Evolutionary conservation across 441 rosid species (phyloP).

Genomic region (Euphorbia celastroides): DNA sequence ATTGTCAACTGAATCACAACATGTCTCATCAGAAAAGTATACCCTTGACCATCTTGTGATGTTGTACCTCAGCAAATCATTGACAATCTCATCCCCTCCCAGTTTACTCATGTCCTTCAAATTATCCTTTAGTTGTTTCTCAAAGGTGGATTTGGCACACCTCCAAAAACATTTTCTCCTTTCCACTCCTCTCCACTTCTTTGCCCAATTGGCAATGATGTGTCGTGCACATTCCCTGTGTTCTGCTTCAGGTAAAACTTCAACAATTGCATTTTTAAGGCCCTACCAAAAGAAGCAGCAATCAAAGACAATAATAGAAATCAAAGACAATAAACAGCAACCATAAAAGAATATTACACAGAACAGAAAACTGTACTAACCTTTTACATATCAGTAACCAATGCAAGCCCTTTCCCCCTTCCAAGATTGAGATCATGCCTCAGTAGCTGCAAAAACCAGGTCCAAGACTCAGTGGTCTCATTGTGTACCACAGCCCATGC

Average conservation of each 20-base stretch:
- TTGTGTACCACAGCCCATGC: background rate
- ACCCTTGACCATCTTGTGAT: background rate
- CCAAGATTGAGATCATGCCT: background rate
- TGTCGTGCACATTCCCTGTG: background rate
- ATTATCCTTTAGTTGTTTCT: background rate
- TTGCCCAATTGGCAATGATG: background rate
- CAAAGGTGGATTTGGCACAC: background rate
- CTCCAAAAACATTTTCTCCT: background rate
- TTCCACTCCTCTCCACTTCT: background rate
- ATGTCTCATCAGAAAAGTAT: background rate
- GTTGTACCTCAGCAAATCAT: background rate
- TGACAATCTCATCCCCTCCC: background rate
- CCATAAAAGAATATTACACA: background rate
- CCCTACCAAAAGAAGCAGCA: background rate
- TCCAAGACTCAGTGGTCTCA: background rate
- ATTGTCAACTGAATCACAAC: background rate
- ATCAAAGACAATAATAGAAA: no score
- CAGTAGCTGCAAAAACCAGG: background rate
- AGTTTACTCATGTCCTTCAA: background rate
- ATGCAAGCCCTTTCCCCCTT: background rate
- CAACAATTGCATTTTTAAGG: background rate
- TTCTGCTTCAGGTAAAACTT: background rate
- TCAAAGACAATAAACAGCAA: background rate
- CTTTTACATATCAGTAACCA: background rate
- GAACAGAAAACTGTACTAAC: background rate